Conservation (phyloP, 2,329 filamentous ascomycete genomes). For the Colletotrichum somersetense region DNA sequence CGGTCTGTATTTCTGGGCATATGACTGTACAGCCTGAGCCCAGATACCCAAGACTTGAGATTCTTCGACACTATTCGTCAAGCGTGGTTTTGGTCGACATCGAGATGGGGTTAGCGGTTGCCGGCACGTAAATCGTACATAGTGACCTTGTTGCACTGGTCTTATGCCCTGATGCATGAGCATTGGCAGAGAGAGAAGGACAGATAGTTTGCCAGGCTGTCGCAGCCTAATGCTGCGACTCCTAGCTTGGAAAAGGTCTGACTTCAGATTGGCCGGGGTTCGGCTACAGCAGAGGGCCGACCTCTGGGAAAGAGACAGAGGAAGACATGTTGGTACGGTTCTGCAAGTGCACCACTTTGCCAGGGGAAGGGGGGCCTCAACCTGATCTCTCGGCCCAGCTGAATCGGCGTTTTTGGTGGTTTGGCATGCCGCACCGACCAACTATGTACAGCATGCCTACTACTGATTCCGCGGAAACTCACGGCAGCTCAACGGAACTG, state of each 20-base stretch:
- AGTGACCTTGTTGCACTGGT: constrained; percentile 34
- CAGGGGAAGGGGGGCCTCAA: constrained; percentile 5
- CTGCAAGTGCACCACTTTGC: constrained; percentile 38
- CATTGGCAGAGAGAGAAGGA: constrained; percentile 25
- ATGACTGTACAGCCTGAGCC: neutral
- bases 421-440: constrained; percentile 14
- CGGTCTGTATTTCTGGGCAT: neutral
- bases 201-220: constrained; percentile 36
- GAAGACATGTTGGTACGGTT: constrained; percentile 14
- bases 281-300: constrained; percentile 15
- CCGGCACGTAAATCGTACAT: constrained; percentile 42
- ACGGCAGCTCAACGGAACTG: constrained; percentile 10
- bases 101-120: neutral
- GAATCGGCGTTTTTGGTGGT: constrained; percentile 18
- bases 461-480: constrained; percentile 6
- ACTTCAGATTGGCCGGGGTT: constrained; percentile 7
- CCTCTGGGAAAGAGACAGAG: constrained; percentile 7
- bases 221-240: constrained; percentile 13
- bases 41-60: neutral
- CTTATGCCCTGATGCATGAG: constrained; percentile 23
- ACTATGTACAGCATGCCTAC: constrained; percentile 10
- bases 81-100: constrained; percentile 5
- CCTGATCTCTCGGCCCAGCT: constrained; percentile 5
- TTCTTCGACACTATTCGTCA: constrained; percentile 1
- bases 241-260: neutral